A percentile compares a stretch with the other conserved stretches of the same genome.
phyloP scores from a whole-genome alignment of 345 rosid species.

The Streptanthus diversifolius region DNA sequence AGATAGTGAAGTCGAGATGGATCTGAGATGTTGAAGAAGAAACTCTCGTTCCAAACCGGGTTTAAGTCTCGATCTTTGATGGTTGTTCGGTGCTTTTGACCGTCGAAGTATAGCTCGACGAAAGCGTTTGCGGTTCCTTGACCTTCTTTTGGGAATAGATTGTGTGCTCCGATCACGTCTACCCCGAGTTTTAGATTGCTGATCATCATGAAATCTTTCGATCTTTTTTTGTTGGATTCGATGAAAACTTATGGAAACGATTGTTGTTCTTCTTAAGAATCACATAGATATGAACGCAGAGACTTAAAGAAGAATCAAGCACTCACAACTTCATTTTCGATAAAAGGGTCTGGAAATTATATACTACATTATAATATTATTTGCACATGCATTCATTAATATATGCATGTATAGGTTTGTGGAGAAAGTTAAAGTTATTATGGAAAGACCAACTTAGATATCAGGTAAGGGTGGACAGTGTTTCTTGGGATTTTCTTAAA shows the following conservation, averaged over 20 bases:
- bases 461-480: constrained; percentile 33
- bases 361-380: constrained; percentile 5
- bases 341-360: constrained; percentile 7
- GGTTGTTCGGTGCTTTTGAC: constrained; percentile 79
- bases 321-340: neutral
- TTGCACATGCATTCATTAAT: constrained; percentile 23
- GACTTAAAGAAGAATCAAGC: constrained; percentile 17
- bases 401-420: constrained; percentile 4
- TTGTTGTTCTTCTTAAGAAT: neutral
- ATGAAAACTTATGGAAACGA: neutral
- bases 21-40: constrained; percentile 88
- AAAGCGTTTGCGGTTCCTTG: constrained; percentile 81
- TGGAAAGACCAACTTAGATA: constrained; percentile 26
- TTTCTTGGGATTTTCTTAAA: constrained; percentile 33
- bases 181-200: constrained; percentile 84
- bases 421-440: constrained; percentile 4
- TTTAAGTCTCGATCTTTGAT: constrained; percentile 83
- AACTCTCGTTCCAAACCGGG: constrained; percentile 97
- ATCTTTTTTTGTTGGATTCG: constrained; percentile 8
- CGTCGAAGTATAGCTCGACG: constrained; percentile 86
- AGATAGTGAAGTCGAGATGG: constrained; percentile 75
- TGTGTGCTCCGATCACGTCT: constrained; percentile 83
- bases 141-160: constrained; percentile 92
- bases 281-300: constrained; percentile 38
- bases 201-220: constrained; percentile 37